Conservation (phyloP, 768 basidiomycete species). For the Floccularia luteovirens region DNA sequence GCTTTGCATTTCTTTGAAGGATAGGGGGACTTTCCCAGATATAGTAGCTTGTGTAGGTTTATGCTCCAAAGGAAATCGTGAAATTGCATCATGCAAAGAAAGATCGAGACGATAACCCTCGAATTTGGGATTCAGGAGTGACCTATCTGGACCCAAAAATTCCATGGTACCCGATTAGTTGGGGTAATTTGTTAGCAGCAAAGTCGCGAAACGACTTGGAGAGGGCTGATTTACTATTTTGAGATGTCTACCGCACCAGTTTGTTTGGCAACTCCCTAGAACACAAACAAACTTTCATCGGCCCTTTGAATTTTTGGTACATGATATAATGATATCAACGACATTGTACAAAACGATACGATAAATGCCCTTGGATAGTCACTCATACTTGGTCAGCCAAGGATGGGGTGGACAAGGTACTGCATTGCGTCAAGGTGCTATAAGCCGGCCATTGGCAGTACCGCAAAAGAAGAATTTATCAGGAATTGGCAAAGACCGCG, state of each 20-base stretch:
- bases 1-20: constrained; percentile 78
- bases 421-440: constrained; percentile 78
- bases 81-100: constrained; percentile 44
- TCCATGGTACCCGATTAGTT: constrained; percentile 15
- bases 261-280: too few species aligned
- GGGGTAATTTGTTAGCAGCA: too few species aligned
- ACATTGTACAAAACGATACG: too few species aligned
- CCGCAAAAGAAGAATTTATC: constrained; percentile 80
- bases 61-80: constrained; percentile 43
- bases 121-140: constrained; percentile 73
- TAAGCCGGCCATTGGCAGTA: constrained; percentile 68
- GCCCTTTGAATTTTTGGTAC: too few species aligned
- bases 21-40: constrained; percentile 54
- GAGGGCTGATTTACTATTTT: too few species aligned
- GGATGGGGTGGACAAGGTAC: constrained; percentile 87
- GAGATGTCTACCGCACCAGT: too few species aligned
- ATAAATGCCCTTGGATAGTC: constrained; percentile 67
- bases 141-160: constrained; percentile 35
- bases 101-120: constrained; percentile 76
- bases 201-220: too few species aligned
- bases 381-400: constrained; percentile 67
- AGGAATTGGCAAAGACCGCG: constrained; percentile 88
- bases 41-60: constrained; percentile 53
- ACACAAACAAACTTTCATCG: too few species aligned
- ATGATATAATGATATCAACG: too few species aligned